Conservation (phyloP, 1,284 basidiomycete genomes). For the Waitea zeae region DNA sequence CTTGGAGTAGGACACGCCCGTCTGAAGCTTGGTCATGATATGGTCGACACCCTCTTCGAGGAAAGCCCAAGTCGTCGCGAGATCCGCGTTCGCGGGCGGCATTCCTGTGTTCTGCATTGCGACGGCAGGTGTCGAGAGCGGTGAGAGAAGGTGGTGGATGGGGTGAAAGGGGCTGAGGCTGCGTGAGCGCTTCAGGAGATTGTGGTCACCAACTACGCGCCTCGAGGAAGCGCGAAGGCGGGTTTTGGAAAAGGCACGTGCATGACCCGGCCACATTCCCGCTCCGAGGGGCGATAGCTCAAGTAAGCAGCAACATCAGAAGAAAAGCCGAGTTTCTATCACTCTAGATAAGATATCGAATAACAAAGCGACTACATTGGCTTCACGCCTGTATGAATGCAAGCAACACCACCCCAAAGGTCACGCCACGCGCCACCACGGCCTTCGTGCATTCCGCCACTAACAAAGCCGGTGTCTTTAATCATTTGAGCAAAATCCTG, state of each 20-base stretch:
- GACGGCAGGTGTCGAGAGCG: no score
- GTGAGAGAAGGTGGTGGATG: not conserved
- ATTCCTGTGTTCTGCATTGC: constrained; percentile 16
- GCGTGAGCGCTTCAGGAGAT: no score
- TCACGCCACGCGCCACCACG: constrained; percentile 83
- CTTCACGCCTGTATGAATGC: constrained; percentile 77
- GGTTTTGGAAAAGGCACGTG: no score
- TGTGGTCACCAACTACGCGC: no score
- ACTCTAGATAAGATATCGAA: no score
- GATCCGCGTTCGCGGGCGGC: constrained; percentile 50
- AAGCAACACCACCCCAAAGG: constrained; percentile 75
- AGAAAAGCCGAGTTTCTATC: no score
- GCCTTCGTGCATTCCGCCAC: constrained; percentile 49
- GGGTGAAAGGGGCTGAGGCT: not conserved
- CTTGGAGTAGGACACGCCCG: constrained; percentile 81
- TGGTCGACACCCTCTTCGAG: constrained; percentile 83
- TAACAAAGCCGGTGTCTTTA: constrained; percentile 68
- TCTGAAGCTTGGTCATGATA: constrained; percentile 81
- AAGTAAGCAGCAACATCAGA: no score
- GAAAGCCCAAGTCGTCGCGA: constrained; percentile 79
- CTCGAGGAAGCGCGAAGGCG: no score
- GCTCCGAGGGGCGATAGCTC: no score
- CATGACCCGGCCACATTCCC: no score
- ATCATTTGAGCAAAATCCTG: constrained; percentile 86
- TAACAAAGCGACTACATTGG: no score